A percentile compares a stretch with the other conserved stretches of the same genome.
Conservation (phyloP, 192 early-diverging fungal genomes). For the Mortierella hygrophila region DNA sequence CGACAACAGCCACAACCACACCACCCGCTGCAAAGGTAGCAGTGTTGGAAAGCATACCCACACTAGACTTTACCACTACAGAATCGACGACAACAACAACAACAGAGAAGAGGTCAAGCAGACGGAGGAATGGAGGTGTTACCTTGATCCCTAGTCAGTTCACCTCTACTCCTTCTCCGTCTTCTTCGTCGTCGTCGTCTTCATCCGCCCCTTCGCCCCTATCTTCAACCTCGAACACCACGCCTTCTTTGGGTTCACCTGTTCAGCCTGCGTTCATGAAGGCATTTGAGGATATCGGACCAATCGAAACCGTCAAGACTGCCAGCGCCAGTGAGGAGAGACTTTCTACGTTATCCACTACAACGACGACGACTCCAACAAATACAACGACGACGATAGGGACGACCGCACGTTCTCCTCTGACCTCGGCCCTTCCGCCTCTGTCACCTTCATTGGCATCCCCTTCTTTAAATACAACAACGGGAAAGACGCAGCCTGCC, state of each 20-base stretch:
- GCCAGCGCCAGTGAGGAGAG: background rate
- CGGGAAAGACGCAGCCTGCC: background rate
- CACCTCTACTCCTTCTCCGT: background rate
- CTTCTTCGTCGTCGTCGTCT: background rate
- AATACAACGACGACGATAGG: background rate
- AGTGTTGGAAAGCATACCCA: background rate
- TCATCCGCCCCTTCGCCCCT: background rate
- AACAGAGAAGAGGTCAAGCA: constrained; percentile 21
- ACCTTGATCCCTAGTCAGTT: constrained; percentile 34
- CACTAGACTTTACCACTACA: background rate
- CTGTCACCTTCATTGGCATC: background rate
- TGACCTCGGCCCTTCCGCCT: constrained; percentile 2
- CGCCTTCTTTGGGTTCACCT: background rate
- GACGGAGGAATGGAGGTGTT: constrained; percentile 19
- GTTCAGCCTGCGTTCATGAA: constrained; percentile 26
- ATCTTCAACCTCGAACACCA: background rate
- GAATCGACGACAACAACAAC: constrained; percentile 10
- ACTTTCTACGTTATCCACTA: background rate
- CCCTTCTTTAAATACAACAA: background rate
- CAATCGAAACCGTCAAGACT: background rate
- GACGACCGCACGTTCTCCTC: background rate
- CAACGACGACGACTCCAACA: background rate
- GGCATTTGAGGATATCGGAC: constrained; percentile 26
- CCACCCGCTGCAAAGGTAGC: background rate
- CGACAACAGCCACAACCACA: background rate